Conservation (phyloP, 768 basidiomycete species). For the Roridomyces roridus region DNA sequence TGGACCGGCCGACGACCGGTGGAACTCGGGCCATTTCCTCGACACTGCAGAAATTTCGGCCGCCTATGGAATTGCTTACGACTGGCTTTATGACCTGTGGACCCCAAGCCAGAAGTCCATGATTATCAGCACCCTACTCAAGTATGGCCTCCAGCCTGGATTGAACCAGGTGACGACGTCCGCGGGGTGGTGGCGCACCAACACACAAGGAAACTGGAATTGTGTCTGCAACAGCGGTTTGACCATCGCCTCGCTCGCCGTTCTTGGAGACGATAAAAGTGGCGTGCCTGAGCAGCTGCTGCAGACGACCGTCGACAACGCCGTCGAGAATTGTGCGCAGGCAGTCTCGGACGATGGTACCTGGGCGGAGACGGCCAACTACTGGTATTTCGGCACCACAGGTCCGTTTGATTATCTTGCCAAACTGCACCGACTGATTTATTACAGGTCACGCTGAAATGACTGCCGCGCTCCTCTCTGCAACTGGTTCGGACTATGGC, state of each 20-base stretch:
- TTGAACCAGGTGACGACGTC: constrained; percentile 53
- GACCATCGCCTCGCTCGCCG: constrained; percentile 88
- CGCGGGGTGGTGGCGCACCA: constrained; percentile 80
- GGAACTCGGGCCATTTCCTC: constrained; percentile 93
- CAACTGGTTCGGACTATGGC: constrained; percentile 84
- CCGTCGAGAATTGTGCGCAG: constrained; percentile 74
- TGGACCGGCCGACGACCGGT: constrained; percentile 71
- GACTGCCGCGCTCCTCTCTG: constrained; percentile 79
- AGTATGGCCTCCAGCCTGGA: constrained; percentile 79
- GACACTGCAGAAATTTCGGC: constrained; percentile 87
- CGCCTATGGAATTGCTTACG: constrained; percentile 92
- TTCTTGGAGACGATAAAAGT: constrained; percentile 82
- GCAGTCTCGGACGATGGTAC: constrained; percentile 77
- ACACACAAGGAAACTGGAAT: constrained; percentile 94
- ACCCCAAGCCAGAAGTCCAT: constrained; percentile 68
- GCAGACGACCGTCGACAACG: constrained; percentile 71
- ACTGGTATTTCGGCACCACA: constrained; percentile 91
- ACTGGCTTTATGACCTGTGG: constrained; percentile 94
- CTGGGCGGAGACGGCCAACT: constrained; percentile 95
- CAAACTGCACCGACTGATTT: not conserved
- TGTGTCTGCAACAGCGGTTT: constrained; percentile 95
- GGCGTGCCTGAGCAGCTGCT: constrained; percentile 76
- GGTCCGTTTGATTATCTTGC: constrained; percentile 25
- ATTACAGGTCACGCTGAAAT: constrained; percentile 84
- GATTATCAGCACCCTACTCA: constrained; percentile 76